Conservation (phyloP, 2,329 filamentous ascomycete species). For the Hypoxylon sp. region DNA sequence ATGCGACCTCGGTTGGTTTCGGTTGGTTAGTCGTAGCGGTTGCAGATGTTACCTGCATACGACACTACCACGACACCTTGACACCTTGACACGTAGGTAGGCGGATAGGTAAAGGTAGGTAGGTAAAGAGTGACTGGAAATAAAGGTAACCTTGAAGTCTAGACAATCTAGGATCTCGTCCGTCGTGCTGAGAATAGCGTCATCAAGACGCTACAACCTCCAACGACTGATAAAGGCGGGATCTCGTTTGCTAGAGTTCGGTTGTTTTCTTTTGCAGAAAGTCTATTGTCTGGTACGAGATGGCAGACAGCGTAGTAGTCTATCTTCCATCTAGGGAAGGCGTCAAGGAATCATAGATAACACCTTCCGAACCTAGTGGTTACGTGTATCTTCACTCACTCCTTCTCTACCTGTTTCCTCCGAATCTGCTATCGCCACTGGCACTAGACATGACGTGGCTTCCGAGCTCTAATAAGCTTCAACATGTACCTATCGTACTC, state of each 20-base stretch:
- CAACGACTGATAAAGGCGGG: slow-evolving; percentile 11
- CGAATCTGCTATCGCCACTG: slow-evolving; percentile 19
- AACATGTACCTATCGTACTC: slow-evolving; percentile 31
- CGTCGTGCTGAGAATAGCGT: not conserved
- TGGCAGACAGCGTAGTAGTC: slow-evolving; percentile 34
- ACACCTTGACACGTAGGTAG: slow-evolving; percentile 9
- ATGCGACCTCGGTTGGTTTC: slow-evolving; percentile 26
- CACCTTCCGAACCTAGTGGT: slow-evolving; percentile 41
- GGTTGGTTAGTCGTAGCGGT: slow-evolving; percentile 9
- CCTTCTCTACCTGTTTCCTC: slow-evolving; percentile 6
- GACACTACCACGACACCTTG: slow-evolving; percentile 12
- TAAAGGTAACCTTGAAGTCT: slow-evolving; percentile 1
- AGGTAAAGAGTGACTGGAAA: not conserved
- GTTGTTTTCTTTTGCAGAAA: not conserved
- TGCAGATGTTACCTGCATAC: slow-evolving; percentile 19
- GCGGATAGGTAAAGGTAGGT: not conserved
- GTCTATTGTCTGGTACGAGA: slow-evolving; percentile 11
- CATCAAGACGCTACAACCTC: not conserved
- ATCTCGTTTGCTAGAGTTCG: slow-evolving; percentile 29
- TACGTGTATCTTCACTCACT: slow-evolving; percentile 27
- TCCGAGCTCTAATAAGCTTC: slow-evolving; percentile 33
- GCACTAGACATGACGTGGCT: slow-evolving; percentile 19
- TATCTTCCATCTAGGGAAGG: slow-evolving; percentile 38
- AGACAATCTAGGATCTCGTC: slow-evolving; percentile 1
- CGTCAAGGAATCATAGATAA: slow-evolving; percentile 25